These are phyloP conservation scores for Wickerhamomyces kurtzmanii DNA, from an alignment of 805 yeast species.

Conservation along the genomic window DNA sequence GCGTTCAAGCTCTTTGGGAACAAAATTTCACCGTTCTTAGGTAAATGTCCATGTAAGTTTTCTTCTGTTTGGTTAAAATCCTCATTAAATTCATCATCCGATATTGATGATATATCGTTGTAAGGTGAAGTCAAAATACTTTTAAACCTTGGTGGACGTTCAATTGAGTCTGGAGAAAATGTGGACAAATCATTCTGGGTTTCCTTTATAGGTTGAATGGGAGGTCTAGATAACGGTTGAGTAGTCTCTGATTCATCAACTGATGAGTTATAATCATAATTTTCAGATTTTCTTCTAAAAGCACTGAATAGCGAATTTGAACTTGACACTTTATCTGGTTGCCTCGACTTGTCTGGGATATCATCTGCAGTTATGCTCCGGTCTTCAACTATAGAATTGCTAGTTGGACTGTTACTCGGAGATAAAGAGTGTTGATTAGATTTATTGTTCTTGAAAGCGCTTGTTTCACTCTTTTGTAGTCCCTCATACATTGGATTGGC, in stretches of 20 bases:
- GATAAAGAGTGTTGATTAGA: too few species aligned
- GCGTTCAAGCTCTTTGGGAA: conserved; percentile 64
- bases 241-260: too few species aligned
- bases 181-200: neutral
- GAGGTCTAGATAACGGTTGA: too few species aligned
- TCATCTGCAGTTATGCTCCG: too few species aligned
- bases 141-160: neutral
- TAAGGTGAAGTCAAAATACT: neutral
- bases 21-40: conserved; percentile 43
- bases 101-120: conserved; percentile 3
- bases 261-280: too few species aligned
- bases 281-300: conserved; percentile 10
- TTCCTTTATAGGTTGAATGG: conserved; percentile 2
- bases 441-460: too few species aligned
- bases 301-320: conserved; percentile 16
- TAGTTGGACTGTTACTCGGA: too few species aligned
- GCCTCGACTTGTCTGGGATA: too few species aligned
- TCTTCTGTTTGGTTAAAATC: conserved; percentile 13
- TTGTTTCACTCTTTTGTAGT: too few species aligned
- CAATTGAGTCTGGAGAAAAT: neutral
- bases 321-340: too few species aligned
- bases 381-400: too few species aligned
- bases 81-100: conserved; percentile 13
- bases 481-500: too few species aligned
- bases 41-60: neutral